Percentiles rank a stretch among this genome's conserved stretches.
phyloP scores from a whole-genome alignment of 495 filamentous ascomycete species.

The Lophiotrema nucula region DNA sequence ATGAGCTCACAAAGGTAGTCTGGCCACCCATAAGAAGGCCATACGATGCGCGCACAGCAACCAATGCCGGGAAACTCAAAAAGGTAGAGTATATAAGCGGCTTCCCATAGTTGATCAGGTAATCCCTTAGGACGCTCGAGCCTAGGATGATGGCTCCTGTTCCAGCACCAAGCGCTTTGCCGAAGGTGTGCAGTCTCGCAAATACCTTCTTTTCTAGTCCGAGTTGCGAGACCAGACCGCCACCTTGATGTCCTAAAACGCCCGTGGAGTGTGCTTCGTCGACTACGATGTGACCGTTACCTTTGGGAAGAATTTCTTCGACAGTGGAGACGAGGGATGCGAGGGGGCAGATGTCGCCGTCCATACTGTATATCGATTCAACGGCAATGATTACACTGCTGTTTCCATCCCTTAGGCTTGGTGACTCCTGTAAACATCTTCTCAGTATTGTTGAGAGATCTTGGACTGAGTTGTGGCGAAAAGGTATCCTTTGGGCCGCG shows the following conservation, averaged over 20 bases:
- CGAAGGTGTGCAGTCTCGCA: constrained; percentile 72
- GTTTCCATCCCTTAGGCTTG: constrained; percentile 40
- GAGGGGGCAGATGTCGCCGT: constrained; percentile 71
- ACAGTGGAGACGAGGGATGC: constrained; percentile 56
- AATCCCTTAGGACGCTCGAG: constrained; percentile 48
- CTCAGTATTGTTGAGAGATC: constrained; percentile 46
- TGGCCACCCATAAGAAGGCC: constrained; percentile 47
- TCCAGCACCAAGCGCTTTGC: constrained; percentile 58
- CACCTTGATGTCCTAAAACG: constrained; percentile 59
- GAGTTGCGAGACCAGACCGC: constrained; percentile 65
- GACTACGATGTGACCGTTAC: constrained; percentile 68
- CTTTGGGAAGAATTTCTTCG: constrained; percentile 53
- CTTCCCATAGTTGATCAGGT: constrained; percentile 63
- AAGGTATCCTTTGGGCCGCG: constrained; percentile 50
- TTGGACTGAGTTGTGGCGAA: constrained; percentile 61
- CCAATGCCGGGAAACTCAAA: constrained; percentile 55
- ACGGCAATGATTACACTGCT: constrained; percentile 64
- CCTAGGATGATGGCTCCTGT: constrained; percentile 44
- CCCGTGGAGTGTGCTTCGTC: constrained; percentile 81
- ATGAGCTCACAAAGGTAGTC: constrained; percentile 44
- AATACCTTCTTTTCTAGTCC: constrained; percentile 66
- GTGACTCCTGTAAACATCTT: constrained; percentile 39
- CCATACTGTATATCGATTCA: constrained; percentile 83
- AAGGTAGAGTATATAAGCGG: constrained; percentile 62
- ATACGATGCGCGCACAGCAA: constrained; percentile 52